phyloP scores from a whole-genome alignment of 2,329 filamentous ascomycete genomes.

The Drechmeria coniospora region DNA sequence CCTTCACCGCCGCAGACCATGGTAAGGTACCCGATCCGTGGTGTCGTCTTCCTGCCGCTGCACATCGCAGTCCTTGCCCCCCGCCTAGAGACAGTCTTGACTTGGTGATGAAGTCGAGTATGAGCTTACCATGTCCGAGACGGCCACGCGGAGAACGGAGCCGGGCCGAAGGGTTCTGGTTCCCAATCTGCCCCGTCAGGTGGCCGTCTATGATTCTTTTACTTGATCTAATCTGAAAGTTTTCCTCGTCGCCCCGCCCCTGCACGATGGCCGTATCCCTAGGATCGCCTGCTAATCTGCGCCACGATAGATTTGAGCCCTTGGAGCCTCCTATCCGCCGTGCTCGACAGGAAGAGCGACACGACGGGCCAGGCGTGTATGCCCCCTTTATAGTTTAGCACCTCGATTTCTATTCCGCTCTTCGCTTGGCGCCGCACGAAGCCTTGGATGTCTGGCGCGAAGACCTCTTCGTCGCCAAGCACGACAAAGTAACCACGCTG shows the following conservation, averaged over 20 bases:
- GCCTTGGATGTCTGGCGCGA: conserved; percentile 52
- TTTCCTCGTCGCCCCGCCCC: conserved; percentile 6
- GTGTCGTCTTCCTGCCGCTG: no score
- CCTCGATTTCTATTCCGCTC: conserved; percentile 37
- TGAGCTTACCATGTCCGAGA: conserved; percentile 21
- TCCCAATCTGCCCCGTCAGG: conserved; percentile 13
- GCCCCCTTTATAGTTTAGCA: conserved; percentile 45
- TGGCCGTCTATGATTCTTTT: conserved; percentile 23
- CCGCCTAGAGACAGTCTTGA: no score
- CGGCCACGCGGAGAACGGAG: conserved; percentile 25
- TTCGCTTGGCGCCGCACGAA: conserved; percentile 40
- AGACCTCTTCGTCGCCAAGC: conserved; percentile 65
- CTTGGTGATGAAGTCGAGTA: no score
- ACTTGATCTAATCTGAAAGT: conserved; percentile 52
- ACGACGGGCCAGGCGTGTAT: conserved; percentile 79
- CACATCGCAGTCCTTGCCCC: no score
- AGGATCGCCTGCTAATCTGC: conserved; percentile 22
- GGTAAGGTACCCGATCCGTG: no score
- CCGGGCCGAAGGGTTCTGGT: conserved; percentile 34
- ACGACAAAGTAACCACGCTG: conserved; percentile 51
- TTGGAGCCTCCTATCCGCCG: conserved; percentile 31
- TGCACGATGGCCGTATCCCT: no score
- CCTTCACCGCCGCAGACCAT: no score
- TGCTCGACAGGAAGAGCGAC: conserved; percentile 37
- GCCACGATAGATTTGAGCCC: conserved; percentile 29